Conservation (phyloP, 805 yeast genomes). For the Kodamaea neixiangensis region DNA sequence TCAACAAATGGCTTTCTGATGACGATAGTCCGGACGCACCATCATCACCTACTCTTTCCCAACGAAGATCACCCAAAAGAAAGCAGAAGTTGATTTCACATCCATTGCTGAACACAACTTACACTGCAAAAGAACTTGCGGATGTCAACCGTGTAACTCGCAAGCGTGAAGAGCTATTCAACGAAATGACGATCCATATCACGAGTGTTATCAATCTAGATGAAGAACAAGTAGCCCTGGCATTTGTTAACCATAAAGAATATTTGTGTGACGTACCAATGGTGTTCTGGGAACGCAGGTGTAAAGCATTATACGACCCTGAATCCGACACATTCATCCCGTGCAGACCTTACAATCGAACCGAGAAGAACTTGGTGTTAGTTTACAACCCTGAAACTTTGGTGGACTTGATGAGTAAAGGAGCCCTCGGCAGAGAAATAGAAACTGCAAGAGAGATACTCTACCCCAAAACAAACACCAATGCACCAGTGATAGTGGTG, state of each 20-base stretch:
- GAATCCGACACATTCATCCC: constrained; percentile 58
- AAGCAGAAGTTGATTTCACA: not conserved
- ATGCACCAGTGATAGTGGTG: constrained; percentile 12
- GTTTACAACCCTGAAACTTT: constrained; percentile 51
- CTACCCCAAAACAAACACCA: not conserved
- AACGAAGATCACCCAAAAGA: constrained; percentile 4
- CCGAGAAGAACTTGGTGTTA: constrained; percentile 48
- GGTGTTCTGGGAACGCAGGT: constrained; percentile 53
- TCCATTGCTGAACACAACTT: constrained; percentile 15
- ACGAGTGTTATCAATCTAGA: not conserved
- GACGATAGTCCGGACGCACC: constrained; percentile 12
- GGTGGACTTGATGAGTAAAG: constrained; percentile 17
- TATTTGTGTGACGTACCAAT: constrained; percentile 38
- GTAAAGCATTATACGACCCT: constrained; percentile 50
- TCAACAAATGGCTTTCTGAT: constrained; percentile 26
- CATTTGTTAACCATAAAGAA: constrained; percentile 22
- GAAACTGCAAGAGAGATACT: constrained; percentile 3
- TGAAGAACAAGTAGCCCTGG: not conserved
- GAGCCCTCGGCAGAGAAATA: not conserved
- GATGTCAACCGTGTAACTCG: constrained; percentile 39
- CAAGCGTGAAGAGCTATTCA: constrained; percentile 50
- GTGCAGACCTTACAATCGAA: constrained; percentile 35
- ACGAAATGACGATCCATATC: constrained; percentile 47
- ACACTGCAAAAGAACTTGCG: constrained; percentile 31
- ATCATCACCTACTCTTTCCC: constrained; percentile 2